These are phyloP conservation scores for Panicum miliaceum DNA, from an alignment of 176 grass and related monocot genomes.

Conservation along the genomic window DNA sequence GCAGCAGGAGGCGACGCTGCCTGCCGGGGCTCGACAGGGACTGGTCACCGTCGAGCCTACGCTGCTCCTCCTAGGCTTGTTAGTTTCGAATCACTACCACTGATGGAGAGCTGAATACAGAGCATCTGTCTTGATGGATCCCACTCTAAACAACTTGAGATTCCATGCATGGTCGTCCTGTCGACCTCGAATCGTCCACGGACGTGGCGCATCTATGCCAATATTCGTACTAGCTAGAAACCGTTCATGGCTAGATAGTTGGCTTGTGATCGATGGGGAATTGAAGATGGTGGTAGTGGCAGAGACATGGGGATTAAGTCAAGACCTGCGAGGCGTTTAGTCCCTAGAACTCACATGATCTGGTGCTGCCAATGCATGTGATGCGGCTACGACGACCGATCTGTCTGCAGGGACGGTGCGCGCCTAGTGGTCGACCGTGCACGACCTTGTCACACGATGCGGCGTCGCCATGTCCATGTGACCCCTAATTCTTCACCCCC, in stretches of 20 bases:
- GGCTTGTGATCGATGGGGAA: neutral
- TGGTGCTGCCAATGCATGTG: neutral
- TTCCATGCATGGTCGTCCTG: neutral
- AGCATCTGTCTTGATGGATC: neutral
- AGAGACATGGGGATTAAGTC: neutral
- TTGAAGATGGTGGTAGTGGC: neutral
- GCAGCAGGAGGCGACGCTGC: neutral
- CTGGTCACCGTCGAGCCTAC: slow-evolving; percentile 43
- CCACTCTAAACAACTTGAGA: neutral
- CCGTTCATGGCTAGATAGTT: neutral
- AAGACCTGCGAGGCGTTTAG: neutral
- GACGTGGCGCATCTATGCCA: neutral
- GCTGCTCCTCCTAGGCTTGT: neutral
- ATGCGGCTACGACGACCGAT: too few species aligned
- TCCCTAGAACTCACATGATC: neutral
- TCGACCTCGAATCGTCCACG: neutral
- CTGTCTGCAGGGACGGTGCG: neutral
- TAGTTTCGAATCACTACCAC: neutral
- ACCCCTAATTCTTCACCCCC: neutral
- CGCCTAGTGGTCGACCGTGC: neutral
- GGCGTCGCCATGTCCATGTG: neutral
- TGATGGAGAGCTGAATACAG: neutral
- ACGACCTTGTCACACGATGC: neutral
- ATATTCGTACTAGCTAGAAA: neutral
- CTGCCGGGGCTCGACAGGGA: slow-evolving; percentile 14